Conservation (phyloP, 345 rosid genomes). For the Cardamine chenopodiifolia region DNA sequence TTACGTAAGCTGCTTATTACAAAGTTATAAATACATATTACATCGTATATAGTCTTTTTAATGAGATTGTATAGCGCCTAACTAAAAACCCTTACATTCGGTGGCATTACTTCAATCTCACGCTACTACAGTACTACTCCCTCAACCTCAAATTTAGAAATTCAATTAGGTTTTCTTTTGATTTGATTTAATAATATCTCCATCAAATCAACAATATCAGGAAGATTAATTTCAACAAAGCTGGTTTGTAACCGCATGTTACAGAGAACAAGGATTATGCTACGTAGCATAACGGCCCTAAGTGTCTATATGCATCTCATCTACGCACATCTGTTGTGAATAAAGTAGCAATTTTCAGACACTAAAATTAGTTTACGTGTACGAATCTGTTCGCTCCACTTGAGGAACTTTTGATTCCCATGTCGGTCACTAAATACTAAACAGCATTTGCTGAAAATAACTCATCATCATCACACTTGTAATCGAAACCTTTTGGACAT, state of each 20-base stretch:
- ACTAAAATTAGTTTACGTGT: constrained; percentile 26
- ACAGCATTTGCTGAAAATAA: constrained; percentile 17
- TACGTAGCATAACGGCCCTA: constrained; percentile 24
- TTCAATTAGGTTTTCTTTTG: neutral
- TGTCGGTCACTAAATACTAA: constrained; percentile 27
- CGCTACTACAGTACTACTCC: constrained; percentile 27
- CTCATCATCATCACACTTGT: constrained; percentile 20
- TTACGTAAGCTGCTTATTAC: neutral
- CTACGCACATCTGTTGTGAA: neutral
- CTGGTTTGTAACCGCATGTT: neutral
- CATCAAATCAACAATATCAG: constrained; percentile 11
- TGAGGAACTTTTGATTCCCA: neutral
- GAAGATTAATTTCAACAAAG: neutral
- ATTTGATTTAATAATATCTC: neutral
- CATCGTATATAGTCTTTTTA: neutral
- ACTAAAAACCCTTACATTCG: neutral
- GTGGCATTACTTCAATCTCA: constrained; percentile 34
- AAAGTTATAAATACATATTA: neutral
- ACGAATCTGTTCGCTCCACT: constrained; percentile 22
- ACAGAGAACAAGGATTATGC: neutral
- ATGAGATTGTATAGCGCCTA: neutral
- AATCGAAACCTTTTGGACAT: neutral
- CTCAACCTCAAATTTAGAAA: neutral
- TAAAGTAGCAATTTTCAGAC: constrained; percentile 2
- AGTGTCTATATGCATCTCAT: neutral